These are phyloP conservation scores for Oxyria digyna DNA, from an alignment of 148 eudicot genomes.

Conservation along the genomic window DNA sequence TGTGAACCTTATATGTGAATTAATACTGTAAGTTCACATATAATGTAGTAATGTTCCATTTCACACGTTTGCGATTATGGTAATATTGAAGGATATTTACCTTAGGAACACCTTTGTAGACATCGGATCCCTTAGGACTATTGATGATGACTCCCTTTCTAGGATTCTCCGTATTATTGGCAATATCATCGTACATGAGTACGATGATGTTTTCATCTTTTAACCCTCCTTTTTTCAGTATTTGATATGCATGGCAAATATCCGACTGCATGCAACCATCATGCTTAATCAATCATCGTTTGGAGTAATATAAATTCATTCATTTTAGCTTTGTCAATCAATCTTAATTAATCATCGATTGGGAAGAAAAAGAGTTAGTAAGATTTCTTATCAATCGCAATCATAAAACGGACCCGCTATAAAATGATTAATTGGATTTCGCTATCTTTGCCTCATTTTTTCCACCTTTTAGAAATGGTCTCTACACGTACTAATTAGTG, in stretches of 20 bases:
- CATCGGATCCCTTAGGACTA: constrained; percentile 44
- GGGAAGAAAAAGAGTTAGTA: not conserved
- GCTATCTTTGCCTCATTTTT: not conserved
- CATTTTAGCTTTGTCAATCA: too few species aligned
- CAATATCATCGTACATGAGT: constrained; percentile 69
- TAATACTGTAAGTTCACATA: too few species aligned
- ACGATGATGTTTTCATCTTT: constrained; percentile 65
- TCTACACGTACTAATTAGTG: not conserved
- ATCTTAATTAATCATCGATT: not conserved
- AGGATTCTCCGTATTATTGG: constrained; percentile 32
- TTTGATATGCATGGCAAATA: constrained; percentile 61
- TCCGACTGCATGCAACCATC: constrained; percentile 24
- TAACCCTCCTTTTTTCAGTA: constrained; percentile 48
- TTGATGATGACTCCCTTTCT: constrained; percentile 51
- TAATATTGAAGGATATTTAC: constrained; percentile 12
- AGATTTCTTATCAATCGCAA: not conserved
- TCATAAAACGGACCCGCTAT: not conserved
- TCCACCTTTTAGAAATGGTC: not conserved
- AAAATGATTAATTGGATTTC: not conserved
- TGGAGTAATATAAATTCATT: too few species aligned
- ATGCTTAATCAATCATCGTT: not conserved
- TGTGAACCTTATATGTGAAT: too few species aligned
- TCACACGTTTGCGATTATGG: too few species aligned
- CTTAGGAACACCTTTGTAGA: constrained; percentile 73
- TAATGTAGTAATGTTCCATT: too few species aligned